These are phyloP conservation scores for Castanopsis chinensis DNA, from an alignment of 306 rosid genomes.

Conservation along the genomic window DNA sequence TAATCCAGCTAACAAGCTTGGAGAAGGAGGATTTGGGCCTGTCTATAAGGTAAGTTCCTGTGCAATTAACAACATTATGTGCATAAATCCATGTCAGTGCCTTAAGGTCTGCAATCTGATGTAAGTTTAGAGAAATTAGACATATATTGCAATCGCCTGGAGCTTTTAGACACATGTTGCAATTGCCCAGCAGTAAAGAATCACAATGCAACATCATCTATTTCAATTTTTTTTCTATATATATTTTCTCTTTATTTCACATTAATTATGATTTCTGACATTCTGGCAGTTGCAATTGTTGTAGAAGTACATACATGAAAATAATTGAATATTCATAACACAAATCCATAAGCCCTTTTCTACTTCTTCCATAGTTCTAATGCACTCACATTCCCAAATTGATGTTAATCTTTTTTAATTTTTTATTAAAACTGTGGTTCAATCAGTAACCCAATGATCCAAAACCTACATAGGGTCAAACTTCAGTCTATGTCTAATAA, in stretches of 20 bases:
- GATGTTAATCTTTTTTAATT: no score
- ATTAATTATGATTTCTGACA: neutral
- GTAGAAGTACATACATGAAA: neutral
- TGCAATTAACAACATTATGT: neutral
- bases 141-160: no score
- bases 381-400: neutral
- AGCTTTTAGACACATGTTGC: no score
- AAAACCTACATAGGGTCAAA: no score
- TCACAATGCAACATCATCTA: neutral
- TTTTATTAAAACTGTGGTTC: no score
- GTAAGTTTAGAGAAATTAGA: no score
- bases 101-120: neutral
- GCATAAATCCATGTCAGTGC: neutral
- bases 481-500: no score
- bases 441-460: no score
- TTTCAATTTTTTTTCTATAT: neutral
- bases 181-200: neutral
- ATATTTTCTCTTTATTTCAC: neutral
- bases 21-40: slow-evolving; percentile 93
- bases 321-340: neutral
- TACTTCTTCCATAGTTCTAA: neutral
- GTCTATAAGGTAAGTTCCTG: slow-evolving; percentile 53
- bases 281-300: neutral
- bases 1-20: slow-evolving; percentile 53
- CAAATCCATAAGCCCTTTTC: neutral